Evolutionary conservation across 2,329 filamentous ascomycete genomes (phyloP).

Genomic region (Didymella segeticola): DNA sequence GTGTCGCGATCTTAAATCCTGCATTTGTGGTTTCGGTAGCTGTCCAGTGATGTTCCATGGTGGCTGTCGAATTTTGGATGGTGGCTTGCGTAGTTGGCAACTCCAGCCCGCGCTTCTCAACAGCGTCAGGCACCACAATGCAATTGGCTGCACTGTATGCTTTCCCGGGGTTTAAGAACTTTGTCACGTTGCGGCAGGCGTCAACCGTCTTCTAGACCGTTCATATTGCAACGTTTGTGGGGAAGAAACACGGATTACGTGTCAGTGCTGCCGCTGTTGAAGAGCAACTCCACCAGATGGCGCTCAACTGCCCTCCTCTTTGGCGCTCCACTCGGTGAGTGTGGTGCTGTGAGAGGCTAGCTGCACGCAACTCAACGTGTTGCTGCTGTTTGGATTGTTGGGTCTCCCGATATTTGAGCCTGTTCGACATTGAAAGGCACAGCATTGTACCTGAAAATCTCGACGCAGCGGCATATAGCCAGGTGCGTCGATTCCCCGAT

Average conservation of each 20-base stretch:
- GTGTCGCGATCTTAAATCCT: neutral
- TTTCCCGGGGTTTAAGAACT: neutral
- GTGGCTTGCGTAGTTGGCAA: conserved; percentile 12
- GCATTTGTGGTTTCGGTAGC: neutral
- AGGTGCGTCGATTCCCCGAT: conserved; percentile 5
- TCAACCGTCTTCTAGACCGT: conserved; percentile 3
- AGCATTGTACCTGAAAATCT: conserved; percentile 18
- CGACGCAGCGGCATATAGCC: conserved; percentile 12
- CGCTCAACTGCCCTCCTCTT: neutral
- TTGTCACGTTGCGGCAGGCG: neutral
- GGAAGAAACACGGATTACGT: conserved; percentile 1
- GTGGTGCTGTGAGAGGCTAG: neutral
- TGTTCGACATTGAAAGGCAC: conserved; percentile 9
- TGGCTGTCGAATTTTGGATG: neutral
- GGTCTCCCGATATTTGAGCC: conserved; percentile 1
- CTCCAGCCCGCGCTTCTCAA: conserved; percentile 6
- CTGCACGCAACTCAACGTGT: conserved; percentile 7
- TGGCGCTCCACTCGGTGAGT: neutral
- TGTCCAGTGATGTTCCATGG: conserved; percentile 3
- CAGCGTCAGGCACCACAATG: conserved; percentile 9
- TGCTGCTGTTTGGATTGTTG: conserved; percentile 1
- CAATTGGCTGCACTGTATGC: conserved; percentile 6
- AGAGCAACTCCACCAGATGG: neutral
- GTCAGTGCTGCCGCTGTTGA: conserved; percentile 2
- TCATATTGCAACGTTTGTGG: conserved; percentile 5